Base-by-base conservation (phyloP, 495 filamentous ascomycete species). In the Penicillium argentinense region DNA sequence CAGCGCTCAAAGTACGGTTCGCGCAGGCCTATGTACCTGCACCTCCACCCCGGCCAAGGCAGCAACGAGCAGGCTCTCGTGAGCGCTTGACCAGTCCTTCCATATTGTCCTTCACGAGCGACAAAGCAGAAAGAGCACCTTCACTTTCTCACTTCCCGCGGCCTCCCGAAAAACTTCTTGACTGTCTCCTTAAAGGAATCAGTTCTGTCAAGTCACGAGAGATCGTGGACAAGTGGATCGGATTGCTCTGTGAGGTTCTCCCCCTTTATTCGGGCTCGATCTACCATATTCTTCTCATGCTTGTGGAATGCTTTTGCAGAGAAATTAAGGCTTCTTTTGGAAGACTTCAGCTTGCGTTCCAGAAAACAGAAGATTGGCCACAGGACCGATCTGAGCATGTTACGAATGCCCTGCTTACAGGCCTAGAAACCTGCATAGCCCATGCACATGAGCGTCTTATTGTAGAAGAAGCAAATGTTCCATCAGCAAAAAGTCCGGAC, bases 221-320 rank as follows among this genome's bases (percentile, higher is more conserved):
- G 14, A 84, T 92, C 16, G 73, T 99, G 24, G 90, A 97, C 47
- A 88, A 86, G 51, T 99, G 93, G 93, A 81, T 96, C 16, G 74
- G 79, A 26, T 87, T 99, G 40, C 76, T 99, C n/a, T 78, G 82
- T 14, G 85, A 91, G 62, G 87, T 88, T 36, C 74, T 97, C 18
- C 90, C 91, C 7, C 66, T 96, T 2, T 92, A 91, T 66, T 79
- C 83, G 2, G 82, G 83, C 16, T 81, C 83, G 1, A 89, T 95
- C 25, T 97, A 96, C 57, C 89, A 96, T 56, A 87, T 91, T 40
- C 65, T 97, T 25, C 79, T 97, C 44, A 91, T 88, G 18, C 75
- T 99, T 7, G 91, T 96, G 14, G 91, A 91, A 65, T 92, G 87
- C 39, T 75, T 99, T 40, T 95, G 89, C 63, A 69, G 71, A 42